Evolutionary conservation across 352 stramenopile genomes (phyloP).

Genomic region (Phytophthora pistaciae): DNA sequence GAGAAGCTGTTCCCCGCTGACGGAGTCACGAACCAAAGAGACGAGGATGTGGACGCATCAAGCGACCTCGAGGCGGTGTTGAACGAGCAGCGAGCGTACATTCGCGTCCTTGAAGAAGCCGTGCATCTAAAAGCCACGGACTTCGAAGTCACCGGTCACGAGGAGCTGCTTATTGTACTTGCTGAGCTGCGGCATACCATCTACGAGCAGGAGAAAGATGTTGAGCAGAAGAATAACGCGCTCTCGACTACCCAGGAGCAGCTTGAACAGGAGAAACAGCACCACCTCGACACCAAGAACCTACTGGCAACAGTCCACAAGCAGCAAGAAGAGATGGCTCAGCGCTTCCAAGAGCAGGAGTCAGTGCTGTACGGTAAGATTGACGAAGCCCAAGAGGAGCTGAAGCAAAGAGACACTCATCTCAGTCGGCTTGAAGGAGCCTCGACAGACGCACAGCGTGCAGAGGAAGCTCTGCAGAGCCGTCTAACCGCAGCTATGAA

Average conservation of each 20-base stretch:
- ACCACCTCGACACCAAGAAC: conserved; percentile 31
- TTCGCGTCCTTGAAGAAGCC: conserved; percentile 81
- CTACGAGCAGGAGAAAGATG: conserved; percentile 72
- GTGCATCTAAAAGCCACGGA: conserved; percentile 79
- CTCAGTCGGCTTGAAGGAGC: conserved; percentile 16
- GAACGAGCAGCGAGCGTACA: conserved; percentile 70
- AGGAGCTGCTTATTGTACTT: conserved; percentile 80
- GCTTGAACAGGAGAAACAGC: conserved; percentile 35
- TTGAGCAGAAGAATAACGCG: conserved; percentile 37
- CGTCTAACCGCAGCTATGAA: conserved; percentile 34
- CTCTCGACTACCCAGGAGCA: conserved; percentile 25
- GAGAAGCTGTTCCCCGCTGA: conserved; percentile 12
- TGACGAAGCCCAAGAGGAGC: conserved; percentile 35
- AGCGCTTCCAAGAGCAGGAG: conserved; percentile 39
- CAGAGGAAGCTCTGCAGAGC: conserved; percentile 31
- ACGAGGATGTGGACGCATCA: conserved; percentile 1
- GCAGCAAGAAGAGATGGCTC: conserved; percentile 29
- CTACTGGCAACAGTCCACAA: conserved; percentile 20
- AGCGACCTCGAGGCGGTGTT: conserved; percentile 15
- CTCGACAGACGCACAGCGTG: conserved; percentile 18
- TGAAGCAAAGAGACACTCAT: conserved; percentile 37
- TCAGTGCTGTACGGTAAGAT: conserved; percentile 36
- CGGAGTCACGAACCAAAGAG: conserved; percentile 4
- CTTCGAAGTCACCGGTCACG: conserved; percentile 72
- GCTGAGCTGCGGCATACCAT: conserved; percentile 83